phyloP scores from a whole-genome alignment of 371 early-diverging fungal species.

The Circinella minor region DNA sequence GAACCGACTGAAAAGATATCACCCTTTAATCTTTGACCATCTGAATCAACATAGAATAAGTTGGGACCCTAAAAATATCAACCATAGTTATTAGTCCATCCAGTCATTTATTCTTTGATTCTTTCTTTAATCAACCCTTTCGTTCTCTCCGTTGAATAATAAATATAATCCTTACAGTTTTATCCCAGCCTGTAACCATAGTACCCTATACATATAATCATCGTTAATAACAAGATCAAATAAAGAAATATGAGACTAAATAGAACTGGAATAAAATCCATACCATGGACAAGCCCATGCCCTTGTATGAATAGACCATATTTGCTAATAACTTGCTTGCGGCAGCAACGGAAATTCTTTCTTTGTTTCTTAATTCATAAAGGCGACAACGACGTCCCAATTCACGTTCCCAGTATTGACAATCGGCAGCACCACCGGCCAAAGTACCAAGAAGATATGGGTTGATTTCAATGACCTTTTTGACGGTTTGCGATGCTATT shows the following conservation, averaged over 20 bases:
- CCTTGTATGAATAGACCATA: constrained; percentile 98
- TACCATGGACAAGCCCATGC: constrained; percentile 98
- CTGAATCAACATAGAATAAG: constrained; percentile 98
- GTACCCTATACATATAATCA: constrained; percentile 75
- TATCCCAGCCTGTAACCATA: constrained; percentile 99
- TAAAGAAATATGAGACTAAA: neutral
- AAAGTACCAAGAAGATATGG: constrained; percentile 99
- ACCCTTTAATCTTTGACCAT: constrained; percentile 93
- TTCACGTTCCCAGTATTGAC: constrained; percentile 99
- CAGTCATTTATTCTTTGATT: no score
- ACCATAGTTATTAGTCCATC: neutral
- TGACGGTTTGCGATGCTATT: constrained; percentile 96
- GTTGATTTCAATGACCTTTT: constrained; percentile 99
- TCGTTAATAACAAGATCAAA: neutral
- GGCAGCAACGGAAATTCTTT: constrained; percentile 98
- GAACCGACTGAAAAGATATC: constrained; percentile 98
- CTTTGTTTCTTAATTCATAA: constrained; percentile 97
- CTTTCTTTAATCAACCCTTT: neutral
- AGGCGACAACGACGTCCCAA: constrained; percentile 96
- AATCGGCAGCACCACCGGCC: constrained; percentile 99
- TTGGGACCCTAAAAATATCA: constrained; percentile 78
- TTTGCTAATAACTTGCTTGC: constrained; percentile 97
- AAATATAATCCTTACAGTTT: constrained; percentile 58
- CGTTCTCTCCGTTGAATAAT: neutral
- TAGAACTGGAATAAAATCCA: neutral